Base-by-base conservation (phyloP, 768 basidiomycete genomes). In the Boletus barrowsii region DNA sequence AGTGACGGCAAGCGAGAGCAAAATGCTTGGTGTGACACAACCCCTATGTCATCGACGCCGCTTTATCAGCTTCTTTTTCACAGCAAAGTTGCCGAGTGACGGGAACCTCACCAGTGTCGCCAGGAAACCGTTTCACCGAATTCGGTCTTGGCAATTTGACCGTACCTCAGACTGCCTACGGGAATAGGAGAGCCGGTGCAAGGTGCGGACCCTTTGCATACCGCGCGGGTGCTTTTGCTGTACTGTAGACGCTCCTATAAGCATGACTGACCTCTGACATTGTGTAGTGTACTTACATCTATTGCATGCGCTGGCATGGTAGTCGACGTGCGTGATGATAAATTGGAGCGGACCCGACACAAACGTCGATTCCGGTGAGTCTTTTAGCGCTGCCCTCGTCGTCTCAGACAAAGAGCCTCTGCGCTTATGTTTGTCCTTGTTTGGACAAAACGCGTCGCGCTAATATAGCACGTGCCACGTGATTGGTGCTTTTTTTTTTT, bases 41-140 rank as follows among this genome's bases (percentile, higher is more conserved):
- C 84, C 87, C 88, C 87, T 88, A 57, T 50, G 18, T 41, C 24
- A 39, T 51, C 36, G 52, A 33, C 9, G 40, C 52, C 42, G 30
- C 42, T 45, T 47, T 24, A 26, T 68, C 51, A 61, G 54, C 63
- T 54, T 60, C 50, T 55, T 60, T 60, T 61, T 61, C 55, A 40
- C 49, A 55, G 42, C 46, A 10, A 8, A 9, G 15, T 49, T 46
- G 54, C 39, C 37, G 26, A 30, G 49, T 22, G 56, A 62, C 45
- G 36, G 29, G 39, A 54, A 44, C 54, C 75, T 62, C 69, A 88
- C 88, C 89, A 91, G 60, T 91, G 89, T 40, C 82, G 75, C 90
- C 90, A 91, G 62, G 83, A 76, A 4, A 90, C 81, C 1, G 76
- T 80, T 67, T 88, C 85, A 44, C 86, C 82, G 47, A 76, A 82